Evolutionary conservation across 2,329 filamentous ascomycete species (phyloP), one percentile per base, ranked within the genome.

Genomic region (Thyridium curvatum): DNA sequence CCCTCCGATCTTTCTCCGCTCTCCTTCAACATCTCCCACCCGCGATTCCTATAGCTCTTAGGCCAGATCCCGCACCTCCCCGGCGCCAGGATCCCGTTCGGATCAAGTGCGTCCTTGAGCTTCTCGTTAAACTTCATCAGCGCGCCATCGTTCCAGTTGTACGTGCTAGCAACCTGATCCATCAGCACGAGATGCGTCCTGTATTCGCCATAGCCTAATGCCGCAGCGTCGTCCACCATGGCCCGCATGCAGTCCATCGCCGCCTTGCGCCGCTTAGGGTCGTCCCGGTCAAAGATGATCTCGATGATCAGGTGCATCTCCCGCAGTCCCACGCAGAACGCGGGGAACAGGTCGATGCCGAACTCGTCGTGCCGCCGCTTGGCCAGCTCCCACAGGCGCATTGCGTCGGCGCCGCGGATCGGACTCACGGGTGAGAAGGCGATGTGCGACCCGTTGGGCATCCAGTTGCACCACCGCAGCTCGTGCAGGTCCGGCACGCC

Each of bases 381-480:
- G 12, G 60, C 61, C 6, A 62, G 46, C 12, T 49, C 50, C 43
- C 60, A 68, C 38, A 68, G 52, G 35, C 46, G 52, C 12, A 50
- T 56, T 4, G 66, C 68, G 38, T 70, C 66, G 2, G 51, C 45
- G 4, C 64, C 64, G 13, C 58, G 56, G 41, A 69, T 66, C 8
- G 62, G 62, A 26, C 56, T 61, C n/a, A 71, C 61, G n/a, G 66
- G 66, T 21, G 61, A 64, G 49, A 69, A 68, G 7, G 58, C 61
- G 10, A 68, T 52, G 41, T 69, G 66, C 2, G 59, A 56, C 7
- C 65, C 65, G 43, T 68, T 68, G 7, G 62, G 61, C 35, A 66
- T 50, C 64, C 64, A 68, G 42, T 62, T 58, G 12, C 60, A 49
- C 60, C 60, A 64, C n/a, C 51, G 46, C 40, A 69, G 42, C 47